Conservation (phyloP, 1,139 yeast genomes). For the Yamadazyma oceani region DNA sequence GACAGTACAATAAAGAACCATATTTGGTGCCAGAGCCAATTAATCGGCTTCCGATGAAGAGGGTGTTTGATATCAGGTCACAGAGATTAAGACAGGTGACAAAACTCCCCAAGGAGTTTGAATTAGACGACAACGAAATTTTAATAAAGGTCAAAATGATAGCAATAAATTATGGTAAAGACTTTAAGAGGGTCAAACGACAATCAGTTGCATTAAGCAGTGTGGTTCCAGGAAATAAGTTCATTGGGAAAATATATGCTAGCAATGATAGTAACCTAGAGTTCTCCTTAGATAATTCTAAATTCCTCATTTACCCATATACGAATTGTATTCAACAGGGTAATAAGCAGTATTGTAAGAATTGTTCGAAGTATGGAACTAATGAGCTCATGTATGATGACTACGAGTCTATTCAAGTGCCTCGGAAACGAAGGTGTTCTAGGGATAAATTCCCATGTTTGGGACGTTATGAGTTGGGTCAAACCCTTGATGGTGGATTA, state of each 20-base stretch:
- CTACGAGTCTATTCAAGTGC: too few species aligned
- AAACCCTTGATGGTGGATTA: slow-evolving; percentile 40
- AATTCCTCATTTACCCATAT: slow-evolving; percentile 38
- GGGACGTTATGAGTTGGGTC: slow-evolving; percentile 31
- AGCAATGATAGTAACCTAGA: slow-evolving; percentile 13
- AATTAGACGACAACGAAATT: slow-evolving; percentile 22
- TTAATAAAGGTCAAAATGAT: slow-evolving; percentile 32
- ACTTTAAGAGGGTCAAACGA: slow-evolving; percentile 12
- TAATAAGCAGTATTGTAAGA: slow-evolving; percentile 20
- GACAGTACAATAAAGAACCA: not conserved
- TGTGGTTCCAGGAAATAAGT: slow-evolving; percentile 36
- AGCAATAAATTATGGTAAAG: slow-evolving; percentile 23
- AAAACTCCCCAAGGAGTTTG: slow-evolving; percentile 30
- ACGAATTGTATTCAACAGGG: slow-evolving; percentile 33
- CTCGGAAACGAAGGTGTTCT: too few species aligned
- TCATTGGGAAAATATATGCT: slow-evolving; percentile 28
- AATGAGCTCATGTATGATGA: not conserved
- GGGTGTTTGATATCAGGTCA: slow-evolving; percentile 26
- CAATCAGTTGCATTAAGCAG: slow-evolving; percentile 1
- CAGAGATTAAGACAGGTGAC: slow-evolving; percentile 27
- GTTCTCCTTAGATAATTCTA: slow-evolving; percentile 16
- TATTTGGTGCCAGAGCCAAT: not conserved
- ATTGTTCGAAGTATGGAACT: slow-evolving; percentile 19
- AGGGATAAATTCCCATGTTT: slow-evolving; percentile 20
- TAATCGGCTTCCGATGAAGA: slow-evolving; percentile 25